Percentiles rank a stretch among this genome's conserved stretches.
phyloP scores from a whole-genome alignment of 352 stramenopile genomes.

The Globisporangium recalcitrans region DNA sequence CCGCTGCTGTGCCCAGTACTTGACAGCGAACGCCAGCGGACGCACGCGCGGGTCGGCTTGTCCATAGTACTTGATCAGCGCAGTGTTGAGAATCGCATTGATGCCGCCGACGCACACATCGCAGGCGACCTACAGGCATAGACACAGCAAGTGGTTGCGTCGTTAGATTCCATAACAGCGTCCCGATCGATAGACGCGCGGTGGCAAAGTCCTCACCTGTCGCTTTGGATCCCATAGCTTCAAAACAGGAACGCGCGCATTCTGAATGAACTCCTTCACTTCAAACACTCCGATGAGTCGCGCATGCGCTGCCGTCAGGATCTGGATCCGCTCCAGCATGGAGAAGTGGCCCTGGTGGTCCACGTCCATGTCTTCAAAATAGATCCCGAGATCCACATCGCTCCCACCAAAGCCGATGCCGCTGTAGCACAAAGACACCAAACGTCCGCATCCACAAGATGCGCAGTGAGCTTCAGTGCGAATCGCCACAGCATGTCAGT shows the following conservation, averaged over 20 bases:
- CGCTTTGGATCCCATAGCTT: conserved; percentile 70
- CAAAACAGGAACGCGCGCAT: conserved; percentile 69
- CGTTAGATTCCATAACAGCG: neutral
- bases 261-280: conserved; percentile 62
- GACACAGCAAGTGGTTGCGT: neutral
- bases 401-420: conserved; percentile 71
- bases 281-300: conserved; percentile 42
- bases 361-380: conserved; percentile 66
- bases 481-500: neutral
- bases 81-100: conserved; percentile 73
- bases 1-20: conserved; percentile 95
- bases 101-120: conserved; percentile 74
- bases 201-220: conserved; percentile 26
- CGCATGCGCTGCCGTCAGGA: conserved; percentile 48
- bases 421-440: conserved; percentile 22
- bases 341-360: conserved; percentile 55
- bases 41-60: conserved; percentile 75
- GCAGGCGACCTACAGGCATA: conserved; percentile 37
- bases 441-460: conserved; percentile 7
- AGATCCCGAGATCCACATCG: conserved; percentile 79
- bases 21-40: conserved; percentile 94
- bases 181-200: neutral
- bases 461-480: conserved; percentile 1
- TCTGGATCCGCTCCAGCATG: conserved; percentile 45
- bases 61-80: conserved; percentile 68